phyloP scores from a whole-genome alignment of 1,284 basidiomycete species.

The Sanghuangporus baumii region DNA sequence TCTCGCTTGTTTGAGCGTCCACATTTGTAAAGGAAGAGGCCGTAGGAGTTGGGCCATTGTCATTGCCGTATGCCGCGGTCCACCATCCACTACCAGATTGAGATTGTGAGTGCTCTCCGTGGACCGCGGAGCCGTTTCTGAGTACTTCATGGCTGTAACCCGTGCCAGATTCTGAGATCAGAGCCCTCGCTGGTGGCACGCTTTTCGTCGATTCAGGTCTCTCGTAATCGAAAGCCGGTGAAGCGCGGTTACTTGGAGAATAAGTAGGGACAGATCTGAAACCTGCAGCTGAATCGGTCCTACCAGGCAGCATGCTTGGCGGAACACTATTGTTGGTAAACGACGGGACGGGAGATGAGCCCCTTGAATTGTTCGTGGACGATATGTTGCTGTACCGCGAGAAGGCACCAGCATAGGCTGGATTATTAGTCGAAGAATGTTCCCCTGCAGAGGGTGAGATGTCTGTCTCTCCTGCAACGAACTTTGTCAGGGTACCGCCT shows the following conservation, averaged over 20 bases:
- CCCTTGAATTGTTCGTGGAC: constrained; percentile 65
- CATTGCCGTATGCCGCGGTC: constrained; percentile 45
- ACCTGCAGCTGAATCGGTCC: constrained; percentile 65
- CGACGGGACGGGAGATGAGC: constrained; percentile 66
- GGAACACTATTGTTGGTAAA: constrained; percentile 39
- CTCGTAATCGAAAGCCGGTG: constrained; percentile 71
- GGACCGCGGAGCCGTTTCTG: neutral
- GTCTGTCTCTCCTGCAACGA: constrained; percentile 86
- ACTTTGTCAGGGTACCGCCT: constrained; percentile 91
- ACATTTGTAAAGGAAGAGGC: constrained; percentile 56
- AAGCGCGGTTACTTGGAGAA: constrained; percentile 57
- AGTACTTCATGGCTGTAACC: constrained; percentile 24
- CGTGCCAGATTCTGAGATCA: constrained; percentile 47
- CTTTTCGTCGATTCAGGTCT: constrained; percentile 39
- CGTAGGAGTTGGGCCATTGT: constrained; percentile 56
- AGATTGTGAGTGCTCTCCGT: constrained; percentile 17
- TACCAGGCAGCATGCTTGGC: constrained; percentile 36
- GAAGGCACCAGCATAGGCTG: constrained; percentile 74
- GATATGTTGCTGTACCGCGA: constrained; percentile 94
- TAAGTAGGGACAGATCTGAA: constrained; percentile 39
- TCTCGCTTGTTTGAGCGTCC: constrained; percentile 31
- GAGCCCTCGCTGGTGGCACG: constrained; percentile 46
- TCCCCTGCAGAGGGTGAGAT: constrained; percentile 40
- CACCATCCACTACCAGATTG: constrained; percentile 54
- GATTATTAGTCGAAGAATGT: constrained; percentile 36